phyloP scores from a whole-genome alignment of 1,139 yeast genomes.

The Saccharomyces hybrid region DNA sequence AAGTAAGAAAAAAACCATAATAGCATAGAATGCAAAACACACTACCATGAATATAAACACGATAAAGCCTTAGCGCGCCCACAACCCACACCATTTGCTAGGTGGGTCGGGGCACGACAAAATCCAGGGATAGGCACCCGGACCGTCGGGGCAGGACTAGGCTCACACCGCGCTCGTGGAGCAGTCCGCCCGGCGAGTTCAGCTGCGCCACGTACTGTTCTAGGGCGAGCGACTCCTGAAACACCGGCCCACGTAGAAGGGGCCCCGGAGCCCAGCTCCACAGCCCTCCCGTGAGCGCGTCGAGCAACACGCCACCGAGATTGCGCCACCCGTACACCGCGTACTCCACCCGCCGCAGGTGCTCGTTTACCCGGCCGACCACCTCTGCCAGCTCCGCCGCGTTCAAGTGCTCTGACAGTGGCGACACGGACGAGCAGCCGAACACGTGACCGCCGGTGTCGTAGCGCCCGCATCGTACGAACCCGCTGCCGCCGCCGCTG shows the following conservation, averaged over 20 bases:
- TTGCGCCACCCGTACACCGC: constrained; percentile 35
- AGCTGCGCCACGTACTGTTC: constrained; percentile 41
- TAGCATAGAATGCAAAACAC: neutral
- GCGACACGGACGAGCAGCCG: constrained; percentile 50
- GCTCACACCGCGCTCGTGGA: constrained; percentile 31
- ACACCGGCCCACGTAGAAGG: neutral
- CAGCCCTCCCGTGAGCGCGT: constrained; percentile 42
- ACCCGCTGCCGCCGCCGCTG: constrained; percentile 12
- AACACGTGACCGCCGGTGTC: constrained; percentile 40
- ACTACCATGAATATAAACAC: neutral
- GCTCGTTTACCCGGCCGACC: constrained; percentile 40
- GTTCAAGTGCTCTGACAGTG: constrained; percentile 40
- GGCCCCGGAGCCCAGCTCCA: constrained; percentile 28
- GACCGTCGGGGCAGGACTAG: constrained; percentile 49
- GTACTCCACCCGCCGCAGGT: constrained; percentile 36
- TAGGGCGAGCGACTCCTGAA: constrained; percentile 26
- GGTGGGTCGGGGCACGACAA: constrained; percentile 20
- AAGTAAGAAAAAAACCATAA: neutral
- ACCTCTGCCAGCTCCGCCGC: constrained; percentile 38
- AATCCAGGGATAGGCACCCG: constrained; percentile 58
- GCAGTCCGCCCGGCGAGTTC: constrained; percentile 33
- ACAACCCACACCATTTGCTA: neutral
- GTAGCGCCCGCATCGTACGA: constrained; percentile 36
- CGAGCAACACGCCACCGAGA: constrained; percentile 38
- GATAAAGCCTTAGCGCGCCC: neutral